Evolutionary conservation across 768 basidiomycete genomes (phyloP), one percentile per base, ranked within the genome.

Genomic region (Russula griseocarnosa): DNA sequence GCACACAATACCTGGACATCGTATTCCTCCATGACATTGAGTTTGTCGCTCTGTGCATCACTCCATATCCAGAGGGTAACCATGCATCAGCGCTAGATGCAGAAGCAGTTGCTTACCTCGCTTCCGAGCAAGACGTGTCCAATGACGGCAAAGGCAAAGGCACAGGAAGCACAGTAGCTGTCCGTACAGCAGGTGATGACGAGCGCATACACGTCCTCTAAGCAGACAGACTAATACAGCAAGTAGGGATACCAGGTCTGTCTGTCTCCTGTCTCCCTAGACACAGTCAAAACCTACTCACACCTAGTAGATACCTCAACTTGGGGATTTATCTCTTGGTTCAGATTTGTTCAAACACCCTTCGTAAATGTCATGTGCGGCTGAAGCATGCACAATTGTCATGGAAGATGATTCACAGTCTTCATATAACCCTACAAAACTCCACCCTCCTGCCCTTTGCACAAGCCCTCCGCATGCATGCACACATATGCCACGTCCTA

Each of bases 1-100:
- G 86, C 56, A 94, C 92, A 13, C 74, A 79, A 62, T 92, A 94
- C 71, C 79, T 95, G 40, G 93, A 95, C 68, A 77, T 79, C 0
- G 89, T 93, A 0, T 93, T 89, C 71, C 75, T 93, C 34, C 93
- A 95, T 70, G 93, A 95, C 71, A 82, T 90, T 53, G 92, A 94
- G 76, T 91, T 85, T 67, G 82, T 94, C 14, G 81, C 81, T 46
- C 79, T 83, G 3, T 72, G 75, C 42, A 76, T 86, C 47, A n/a
- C n/a, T 32, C 81, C 86, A 2, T 76, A 76, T 50, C 70, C 72
- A 30, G 79, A 76, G 20, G 90, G 89, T 4, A 79, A 85, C 65
- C 86, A 86, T 69, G 70, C 75, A 0, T 64, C 72, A 1, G 88
- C 89, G 9, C 73, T 93, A 22, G 73, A 71, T 10, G 77, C 73